Evolutionary conservation across 768 basidiomycete species (phyloP).

Genomic region (Psilocybe cyanescens): DNA sequence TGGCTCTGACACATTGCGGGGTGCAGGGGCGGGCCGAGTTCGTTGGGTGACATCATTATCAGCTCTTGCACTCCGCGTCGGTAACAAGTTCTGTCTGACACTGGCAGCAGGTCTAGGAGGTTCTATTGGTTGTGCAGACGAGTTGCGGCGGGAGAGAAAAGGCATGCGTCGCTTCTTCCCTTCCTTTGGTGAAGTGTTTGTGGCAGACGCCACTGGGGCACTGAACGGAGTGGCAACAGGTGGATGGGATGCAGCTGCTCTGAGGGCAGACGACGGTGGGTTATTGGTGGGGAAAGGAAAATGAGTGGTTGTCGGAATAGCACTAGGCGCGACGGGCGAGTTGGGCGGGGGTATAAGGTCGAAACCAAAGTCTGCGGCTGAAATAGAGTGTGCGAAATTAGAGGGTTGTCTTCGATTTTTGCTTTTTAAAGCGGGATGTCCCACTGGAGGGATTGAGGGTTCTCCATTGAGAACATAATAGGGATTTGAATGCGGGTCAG

Average conservation of each 20-base stretch:
- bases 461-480: conserved; percentile 34
- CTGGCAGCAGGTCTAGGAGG: not conserved
- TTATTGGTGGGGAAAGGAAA: conserved; percentile 21
- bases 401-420: conserved; percentile 20
- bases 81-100: conserved; percentile 5
- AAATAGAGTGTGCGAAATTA: conserved; percentile 13
- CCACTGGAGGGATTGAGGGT: conserved; percentile 29
- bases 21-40: conserved; percentile 15
- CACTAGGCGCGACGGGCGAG: conserved; percentile 30
- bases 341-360: conserved; percentile 37
- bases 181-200: conserved; percentile 8
- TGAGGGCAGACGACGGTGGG: conserved; percentile 1
- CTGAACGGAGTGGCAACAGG: conserved; percentile 1
- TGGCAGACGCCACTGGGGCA: not conserved
- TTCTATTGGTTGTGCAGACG: conserved; percentile 12
- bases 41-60: conserved; percentile 20
- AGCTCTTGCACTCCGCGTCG: not conserved
- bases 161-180: conserved; percentile 25
- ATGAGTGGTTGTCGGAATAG: conserved; percentile 18
- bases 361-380: conserved; percentile 24
- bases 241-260: conserved; percentile 4
- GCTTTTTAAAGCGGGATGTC: conserved; percentile 34
- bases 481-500: conserved; percentile 56
- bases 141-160: conserved; percentile 28
- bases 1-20: conserved; percentile 21